Evolutionary conservation across 192 early-diverging fungal species (phyloP), one percentile per base, ranked within the genome.

Genomic region (Linnemannia elongata): DNA sequence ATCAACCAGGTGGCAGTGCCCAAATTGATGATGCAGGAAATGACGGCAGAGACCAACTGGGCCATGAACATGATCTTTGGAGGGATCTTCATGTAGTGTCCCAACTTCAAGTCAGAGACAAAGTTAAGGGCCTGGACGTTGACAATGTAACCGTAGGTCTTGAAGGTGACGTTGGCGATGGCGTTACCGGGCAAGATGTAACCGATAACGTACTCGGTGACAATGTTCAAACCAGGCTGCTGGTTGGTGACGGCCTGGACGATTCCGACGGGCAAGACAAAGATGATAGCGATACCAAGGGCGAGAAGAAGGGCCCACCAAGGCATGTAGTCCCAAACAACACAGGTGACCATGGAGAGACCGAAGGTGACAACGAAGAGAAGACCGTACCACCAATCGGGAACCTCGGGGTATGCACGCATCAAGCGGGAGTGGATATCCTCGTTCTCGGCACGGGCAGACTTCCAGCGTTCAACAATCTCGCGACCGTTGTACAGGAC

Each of bases 141-240:
- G 41, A 92, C 90, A 73, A 94, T 97, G 82, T 92, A 93, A 41
- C 95, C 95, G 75, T 95, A 92, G 4, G 95, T 93, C 88, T 97
- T 97, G 92, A 97, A 97, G 6, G 94, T 92, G 44, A 96, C 93
- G 73, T 96, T 95, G 74, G 93, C 93, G 42, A 97, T 93, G 17
- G 95, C 91, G 68, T 97, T 88, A 49, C 96, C 96, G 4, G 96
- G 95, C 63, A 93, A 83, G 2, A 95, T 90, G 69, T 94, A 94
- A 70, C 97, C 97, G 66, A 93, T 94, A 72, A 98, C 91, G 72
- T 97, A 94, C 89, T 97, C 95, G 57, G 94, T 94, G 45, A 98
- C 89, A 47, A 97, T 93, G 88, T 97, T 97, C 30, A 97, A 87
- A 33, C 93, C 93, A 22, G 96, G 91, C 42, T 91, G 89, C 72